Conservation (phyloP, 73 alveolate genomes). For the Effrenium voratum region DNA sequence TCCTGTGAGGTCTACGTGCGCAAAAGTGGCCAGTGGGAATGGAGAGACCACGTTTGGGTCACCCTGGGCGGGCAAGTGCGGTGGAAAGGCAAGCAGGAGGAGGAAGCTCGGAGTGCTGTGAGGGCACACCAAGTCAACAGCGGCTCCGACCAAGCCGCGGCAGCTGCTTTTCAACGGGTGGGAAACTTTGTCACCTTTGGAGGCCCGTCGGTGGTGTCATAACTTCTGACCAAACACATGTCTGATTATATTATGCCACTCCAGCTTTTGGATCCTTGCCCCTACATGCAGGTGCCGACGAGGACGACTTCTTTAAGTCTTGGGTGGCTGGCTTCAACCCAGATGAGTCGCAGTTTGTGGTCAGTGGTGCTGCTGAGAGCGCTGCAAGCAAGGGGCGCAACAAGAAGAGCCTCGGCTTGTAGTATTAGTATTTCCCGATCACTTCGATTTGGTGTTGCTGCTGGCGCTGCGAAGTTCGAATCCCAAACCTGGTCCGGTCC, state of each 20-base stretch:
- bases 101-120: background rate
- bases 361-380: background rate
- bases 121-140: background rate
- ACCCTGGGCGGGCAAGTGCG: background rate
- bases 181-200: background rate
- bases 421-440: background rate
- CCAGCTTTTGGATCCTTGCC: background rate
- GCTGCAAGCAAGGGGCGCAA: background rate
- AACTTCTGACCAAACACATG: background rate
- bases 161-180: background rate
- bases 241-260: background rate
- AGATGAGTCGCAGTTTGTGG: background rate
- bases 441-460: background rate
- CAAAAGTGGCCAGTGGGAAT: background rate
- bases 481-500: background rate
- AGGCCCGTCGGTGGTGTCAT: background rate
- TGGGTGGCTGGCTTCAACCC: background rate
- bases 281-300: background rate
- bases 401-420: background rate
- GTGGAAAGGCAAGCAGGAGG: conserved; percentile 17
- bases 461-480: background rate
- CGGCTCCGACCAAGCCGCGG: background rate
- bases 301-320: background rate
- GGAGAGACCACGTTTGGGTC: background rate
- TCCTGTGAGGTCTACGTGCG: background rate